These are phyloP conservation scores for Xylaria cubensis DNA, from an alignment of 495 filamentous ascomycete genomes.

Conservation along the genomic window DNA sequence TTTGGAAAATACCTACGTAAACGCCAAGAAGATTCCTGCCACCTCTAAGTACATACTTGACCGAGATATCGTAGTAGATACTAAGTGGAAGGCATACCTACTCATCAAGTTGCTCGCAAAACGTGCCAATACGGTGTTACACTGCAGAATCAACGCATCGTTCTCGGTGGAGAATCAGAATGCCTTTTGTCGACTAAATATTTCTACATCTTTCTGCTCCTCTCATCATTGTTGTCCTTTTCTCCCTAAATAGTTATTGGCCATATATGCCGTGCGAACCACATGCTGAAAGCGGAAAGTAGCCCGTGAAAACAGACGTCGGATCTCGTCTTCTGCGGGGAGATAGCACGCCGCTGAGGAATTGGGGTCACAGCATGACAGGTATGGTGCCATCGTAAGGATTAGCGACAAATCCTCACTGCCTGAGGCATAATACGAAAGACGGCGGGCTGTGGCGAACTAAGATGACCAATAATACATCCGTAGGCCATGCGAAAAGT, in stretches of 20 bases:
- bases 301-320: neutral
- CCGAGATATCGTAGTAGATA: constrained; percentile 8
- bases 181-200: neutral
- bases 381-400: neutral
- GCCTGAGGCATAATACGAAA: constrained; percentile 7
- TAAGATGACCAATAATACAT: neutral
- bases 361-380: neutral
- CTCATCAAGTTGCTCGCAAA: neutral
- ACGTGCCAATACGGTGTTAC: constrained; percentile 12
- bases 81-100: too few relatives aligned
- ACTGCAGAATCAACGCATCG: constrained; percentile 7
- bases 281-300: neutral
- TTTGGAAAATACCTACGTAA: constrained; percentile 11
- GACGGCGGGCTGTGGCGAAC: neutral
- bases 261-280: neutral
- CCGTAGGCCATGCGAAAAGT: neutral
- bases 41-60: neutral
- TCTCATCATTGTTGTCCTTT: neutral
- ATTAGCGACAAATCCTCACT: neutral
- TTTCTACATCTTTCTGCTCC: neutral
- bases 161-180: neutral
- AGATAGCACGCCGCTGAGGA: neutral
- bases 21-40: neutral
- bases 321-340: neutral
- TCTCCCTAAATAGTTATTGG: neutral